These are phyloP conservation scores for Miscanthus sacchariflorus DNA, from an alignment of 202 grass and related monocot species.

Conservation along the genomic window DNA sequence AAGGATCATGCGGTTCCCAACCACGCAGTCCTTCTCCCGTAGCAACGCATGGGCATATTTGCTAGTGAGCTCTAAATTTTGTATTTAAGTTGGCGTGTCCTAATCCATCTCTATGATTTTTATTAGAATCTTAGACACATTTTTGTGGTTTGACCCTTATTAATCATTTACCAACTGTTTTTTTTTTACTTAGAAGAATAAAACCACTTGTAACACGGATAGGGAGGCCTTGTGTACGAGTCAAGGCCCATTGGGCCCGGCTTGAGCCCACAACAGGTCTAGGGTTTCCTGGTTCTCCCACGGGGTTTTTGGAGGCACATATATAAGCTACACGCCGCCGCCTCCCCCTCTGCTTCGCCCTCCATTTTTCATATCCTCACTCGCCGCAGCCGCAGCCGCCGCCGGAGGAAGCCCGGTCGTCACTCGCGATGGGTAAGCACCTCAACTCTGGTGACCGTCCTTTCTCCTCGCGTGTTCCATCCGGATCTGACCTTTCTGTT, in stretches of 20 bases:
- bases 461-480: background rate
- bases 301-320: background rate
- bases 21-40: no score
- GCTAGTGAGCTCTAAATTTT: no score
- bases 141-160: no score
- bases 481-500: constrained; percentile 1
- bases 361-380: constrained; percentile 12
- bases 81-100: no score
- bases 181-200: no score
- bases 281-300: constrained; percentile 45
- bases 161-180: no score
- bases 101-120: no score
- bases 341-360: background rate
- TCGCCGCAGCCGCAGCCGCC: background rate
- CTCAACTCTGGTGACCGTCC: background rate
- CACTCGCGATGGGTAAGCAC: constrained; percentile 46
- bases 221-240: background rate
- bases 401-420: constrained; percentile 24
- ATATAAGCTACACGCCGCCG: constrained; percentile 39
- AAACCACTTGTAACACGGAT: no score
- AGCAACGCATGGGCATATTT: no score
- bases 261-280: background rate
- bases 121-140: no score
- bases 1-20: no score
- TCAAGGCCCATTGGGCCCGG: background rate